These are phyloP conservation scores for Amanita muscaria DNA, from an alignment of 768 basidiomycete species.

Conservation along the genomic window DNA sequence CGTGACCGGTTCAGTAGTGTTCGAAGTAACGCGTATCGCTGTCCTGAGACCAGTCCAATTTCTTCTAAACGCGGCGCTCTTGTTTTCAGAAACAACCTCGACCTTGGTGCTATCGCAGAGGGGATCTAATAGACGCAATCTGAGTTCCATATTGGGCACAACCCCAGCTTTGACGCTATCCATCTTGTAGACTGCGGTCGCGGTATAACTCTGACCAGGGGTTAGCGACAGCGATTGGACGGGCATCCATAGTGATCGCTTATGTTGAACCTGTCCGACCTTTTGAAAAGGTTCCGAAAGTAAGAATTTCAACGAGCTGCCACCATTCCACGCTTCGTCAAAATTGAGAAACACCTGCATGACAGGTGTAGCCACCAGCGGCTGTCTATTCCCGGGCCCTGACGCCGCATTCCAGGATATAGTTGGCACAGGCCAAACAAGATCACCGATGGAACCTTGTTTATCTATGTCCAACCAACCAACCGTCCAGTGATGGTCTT, in stretches of 20 bases:
- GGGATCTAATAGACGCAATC: not conserved
- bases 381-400: no score
- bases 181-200: not conserved
- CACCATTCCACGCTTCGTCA: conserved; percentile 6
- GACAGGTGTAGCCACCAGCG: not conserved
- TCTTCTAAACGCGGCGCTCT: not conserved
- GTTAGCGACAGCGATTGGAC: conserved; percentile 4
- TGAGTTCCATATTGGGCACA: not conserved
- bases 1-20: not conserved
- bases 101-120: not conserved
- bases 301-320: not conserved
- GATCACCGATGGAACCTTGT: conserved; percentile 1
- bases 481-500: not conserved
- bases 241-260: conserved; percentile 5
- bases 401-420: not conserved
- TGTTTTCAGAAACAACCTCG: not conserved
- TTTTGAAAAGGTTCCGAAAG: not conserved
- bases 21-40: not conserved
- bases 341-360: not conserved
- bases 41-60: not conserved
- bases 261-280: not conserved
- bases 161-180: not conserved
- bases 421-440: conserved; percentile 4
- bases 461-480: conserved; percentile 7
- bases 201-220: not conserved